A percentile compares a stretch with the other conserved stretches of the same genome.
Evolutionary conservation across 805 yeast species (phyloP).

Genomic region (Hermanozyma aechmeae): DNA sequence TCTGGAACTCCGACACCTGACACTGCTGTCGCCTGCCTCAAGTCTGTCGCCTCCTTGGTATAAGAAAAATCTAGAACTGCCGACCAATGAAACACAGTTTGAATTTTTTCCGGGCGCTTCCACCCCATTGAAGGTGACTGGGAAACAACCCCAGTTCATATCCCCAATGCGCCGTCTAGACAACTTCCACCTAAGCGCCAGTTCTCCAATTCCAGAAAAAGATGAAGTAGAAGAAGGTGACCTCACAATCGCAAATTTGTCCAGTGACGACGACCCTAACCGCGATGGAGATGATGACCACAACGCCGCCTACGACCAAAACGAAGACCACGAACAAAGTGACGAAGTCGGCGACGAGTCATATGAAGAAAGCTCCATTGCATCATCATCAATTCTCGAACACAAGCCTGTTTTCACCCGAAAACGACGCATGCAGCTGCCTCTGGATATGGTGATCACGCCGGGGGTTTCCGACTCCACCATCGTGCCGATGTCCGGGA

Average conservation of each 20-base stretch:
- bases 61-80: background rate
- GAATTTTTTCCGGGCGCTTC: background rate
- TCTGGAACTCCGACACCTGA: background rate
- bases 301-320: background rate
- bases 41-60: background rate
- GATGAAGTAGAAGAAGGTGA: too few relatives aligned
- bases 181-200: too few relatives aligned
- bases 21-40: background rate
- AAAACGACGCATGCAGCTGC: background rate
- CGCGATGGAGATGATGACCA: too few relatives aligned
- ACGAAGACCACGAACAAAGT: background rate
- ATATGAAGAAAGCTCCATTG: background rate
- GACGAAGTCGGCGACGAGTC: background rate
- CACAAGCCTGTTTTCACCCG: background rate
- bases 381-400: background rate
- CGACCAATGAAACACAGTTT: background rate
- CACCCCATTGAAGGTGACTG: background rate
- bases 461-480: background rate
- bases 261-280: too few relatives aligned
- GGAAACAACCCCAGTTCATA: too few relatives aligned
- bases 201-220: too few relatives aligned
- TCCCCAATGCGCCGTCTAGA: too few relatives aligned
- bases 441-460: background rate
- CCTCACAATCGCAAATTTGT: too few relatives aligned
- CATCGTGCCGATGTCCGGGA: background rate